Evolutionary conservation across 164 flowering plant genomes (phyloP), one percentile per base, ranked within the genome.

Genomic region (Platanus orientalis): DNA sequence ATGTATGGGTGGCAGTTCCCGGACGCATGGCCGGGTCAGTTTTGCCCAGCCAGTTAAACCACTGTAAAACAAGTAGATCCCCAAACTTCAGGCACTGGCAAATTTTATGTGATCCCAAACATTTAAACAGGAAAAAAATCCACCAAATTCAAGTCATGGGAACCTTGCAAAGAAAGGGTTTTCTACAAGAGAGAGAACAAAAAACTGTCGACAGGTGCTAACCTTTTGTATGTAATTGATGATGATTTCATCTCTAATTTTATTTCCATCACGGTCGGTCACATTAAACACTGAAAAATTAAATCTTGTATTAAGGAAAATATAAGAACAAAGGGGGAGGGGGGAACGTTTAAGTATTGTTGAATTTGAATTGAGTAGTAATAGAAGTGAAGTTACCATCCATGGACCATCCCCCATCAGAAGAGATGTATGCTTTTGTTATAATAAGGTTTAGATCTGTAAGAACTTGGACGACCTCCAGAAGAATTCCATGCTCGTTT

Each of bases 391-490:
- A 14, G 58, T 29, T 78, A 92, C 98, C 97, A 79, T 93, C 97
- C 98, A 93, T 93, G 77, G 88, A 90, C 97, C 97, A 90, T 47
- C 81, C 94, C 1, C 92, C 96, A 72, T 93, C 98, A 55, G 92
- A 90, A 21, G 94, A 90, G 50, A 93, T 87, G 62, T 93, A 84
- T 1, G 96, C 97, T 71, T 88, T 93, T 4, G 61, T 84, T 16
- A 93, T 83, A n/a, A 76, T 65, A 61, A 93, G 94, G 65, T 93
- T 78, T 74, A 90, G 55, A 73, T 93, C 96, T 7, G 84, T 79
- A 16, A 93, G 90, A 62, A 85, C 85, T 79, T 93, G 98, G 58
- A 93, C 83, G 27, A 90, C 94, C 66, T 88, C 79, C 14, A 93
- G 75, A n/a, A 93, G 85, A 63, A 81, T 84, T 44, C 98, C 98